Evolutionary conservation across 148 eudicot genomes (phyloP).

Genomic region (Euryodendron excelsum): DNA sequence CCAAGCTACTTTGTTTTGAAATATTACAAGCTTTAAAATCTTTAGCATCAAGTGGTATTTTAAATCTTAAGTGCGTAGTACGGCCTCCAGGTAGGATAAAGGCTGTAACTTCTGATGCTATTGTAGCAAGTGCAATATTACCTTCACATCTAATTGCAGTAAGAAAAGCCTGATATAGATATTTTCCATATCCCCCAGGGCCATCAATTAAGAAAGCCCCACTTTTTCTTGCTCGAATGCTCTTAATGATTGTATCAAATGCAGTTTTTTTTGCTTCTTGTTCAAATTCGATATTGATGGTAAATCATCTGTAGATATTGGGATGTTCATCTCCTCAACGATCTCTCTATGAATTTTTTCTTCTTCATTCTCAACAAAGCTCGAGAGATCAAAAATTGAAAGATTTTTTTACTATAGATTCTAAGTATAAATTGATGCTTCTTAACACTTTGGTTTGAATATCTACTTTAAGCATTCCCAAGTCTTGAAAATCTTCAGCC

Average conservation of each 20-base stretch:
- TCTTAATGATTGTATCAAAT: neutral
- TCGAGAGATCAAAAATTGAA: neutral
- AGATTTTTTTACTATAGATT: neutral
- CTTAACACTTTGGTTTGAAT: neutral
- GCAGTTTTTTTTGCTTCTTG: neutral
- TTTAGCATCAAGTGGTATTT: neutral
- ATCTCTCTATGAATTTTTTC: neutral
- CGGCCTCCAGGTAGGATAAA: neutral
- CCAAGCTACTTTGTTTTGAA: neutral
- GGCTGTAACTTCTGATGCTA: neutral
- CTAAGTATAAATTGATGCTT: neutral
- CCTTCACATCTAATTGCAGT: neutral
- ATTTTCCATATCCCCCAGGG: neutral
- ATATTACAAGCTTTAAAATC: neutral
- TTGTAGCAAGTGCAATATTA: neutral
- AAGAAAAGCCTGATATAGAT: neutral
- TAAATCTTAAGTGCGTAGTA: too few relatives aligned
- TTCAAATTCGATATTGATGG: neutral
- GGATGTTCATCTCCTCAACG: neutral
- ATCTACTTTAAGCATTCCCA: neutral
- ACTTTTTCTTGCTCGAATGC: neutral
- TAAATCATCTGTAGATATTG: neutral
- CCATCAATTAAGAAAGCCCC: neutral
- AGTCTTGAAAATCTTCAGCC: neutral
- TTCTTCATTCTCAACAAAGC: neutral